Base-by-base conservation (phyloP, 1,284 basidiomycete species). In the Ustilago xerochloae region DNA sequence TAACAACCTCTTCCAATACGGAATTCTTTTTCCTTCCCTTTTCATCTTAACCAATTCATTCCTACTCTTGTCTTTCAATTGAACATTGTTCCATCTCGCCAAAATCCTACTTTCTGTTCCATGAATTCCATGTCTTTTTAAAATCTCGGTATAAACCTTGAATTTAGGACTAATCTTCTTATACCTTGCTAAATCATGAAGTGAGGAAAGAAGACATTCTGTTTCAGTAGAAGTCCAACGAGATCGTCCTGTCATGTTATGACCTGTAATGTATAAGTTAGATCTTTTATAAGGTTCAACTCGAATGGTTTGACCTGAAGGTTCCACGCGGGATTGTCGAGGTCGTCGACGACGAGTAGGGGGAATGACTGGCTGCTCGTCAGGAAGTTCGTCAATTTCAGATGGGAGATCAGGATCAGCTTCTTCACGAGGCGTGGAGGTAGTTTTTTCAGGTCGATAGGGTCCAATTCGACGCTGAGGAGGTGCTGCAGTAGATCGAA, bases 11-110 rank as follows among this genome's bases (percentile, higher is more conserved):
- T 76, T 76, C 74, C 74, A 76, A 48, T 72, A 76, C 38, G 74
- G 69, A 47, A 76, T 76, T 28, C 53, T 57, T n/a, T 46, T 12
- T 5, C 63, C 55, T 16, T 70, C 67, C 22, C 69, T 47, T 28
- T 63, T 66, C 78, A 79, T 75, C 45, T 76, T 47, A 6, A 66
- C 52, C 38, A 79, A 45, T 57, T 78, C 74, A 46, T 77, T 75
- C n/a, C 77, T 38, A 24, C 63, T 65, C 71, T 80, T 80, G 39
- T 80, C 78, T 49, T 80, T 79, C 48, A 80, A 49, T 59, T 80
- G 78, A 41, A 80, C 71, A 33, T 80, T 79, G 64, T 80, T 80
- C 65, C 77, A 69, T 26, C 62, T 30, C 9, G 56, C 63, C 55
- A 80, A 39, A 33, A 41, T 32, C 4, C 15, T 36, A 22, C 51